phyloP scores from a whole-genome alignment of 805 yeast genomes.

The Blastobotrys terrestris region DNA sequence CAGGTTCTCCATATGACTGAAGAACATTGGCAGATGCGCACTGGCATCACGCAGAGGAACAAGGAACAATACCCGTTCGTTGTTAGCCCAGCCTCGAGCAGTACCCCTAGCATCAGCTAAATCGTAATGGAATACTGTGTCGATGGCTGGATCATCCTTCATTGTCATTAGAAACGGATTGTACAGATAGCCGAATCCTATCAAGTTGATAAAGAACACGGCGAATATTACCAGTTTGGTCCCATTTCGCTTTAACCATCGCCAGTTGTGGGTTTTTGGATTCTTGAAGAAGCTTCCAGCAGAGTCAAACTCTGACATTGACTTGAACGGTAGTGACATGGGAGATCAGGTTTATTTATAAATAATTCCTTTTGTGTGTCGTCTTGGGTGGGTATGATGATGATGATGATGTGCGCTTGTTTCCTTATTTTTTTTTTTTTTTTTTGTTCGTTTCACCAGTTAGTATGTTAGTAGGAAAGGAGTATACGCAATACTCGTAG shows the following conservation, averaged over 20 bases:
- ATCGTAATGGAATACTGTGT: constrained; percentile 63
- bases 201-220: neutral
- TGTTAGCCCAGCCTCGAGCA: constrained; percentile 69
- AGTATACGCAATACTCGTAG: neutral
- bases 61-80: constrained; percentile 74
- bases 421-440: no score
- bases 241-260: neutral
- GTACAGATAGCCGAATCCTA: neutral
- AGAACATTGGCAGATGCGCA: constrained; percentile 83
- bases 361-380: neutral
- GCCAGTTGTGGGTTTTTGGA: neutral
- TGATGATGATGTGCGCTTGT: no score
- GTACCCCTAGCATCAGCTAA: constrained; percentile 58
- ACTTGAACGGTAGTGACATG: neutral
- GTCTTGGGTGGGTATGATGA: no score
- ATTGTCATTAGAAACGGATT: constrained; percentile 7
- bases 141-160: constrained; percentile 23
- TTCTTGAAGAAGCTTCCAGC: neutral
- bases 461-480: neutral
- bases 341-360: neutral
- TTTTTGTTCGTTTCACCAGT: neutral
- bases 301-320: neutral
- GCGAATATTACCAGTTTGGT: neutral
- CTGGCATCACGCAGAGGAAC: constrained; percentile 93
- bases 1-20: constrained; percentile 69